Percentiles rank a stretch among this genome's conserved stretches.
Evolutionary conservation across 495 filamentous ascomycete genomes (phyloP).

Genomic region (Aspergillus haitiensis): DNA sequence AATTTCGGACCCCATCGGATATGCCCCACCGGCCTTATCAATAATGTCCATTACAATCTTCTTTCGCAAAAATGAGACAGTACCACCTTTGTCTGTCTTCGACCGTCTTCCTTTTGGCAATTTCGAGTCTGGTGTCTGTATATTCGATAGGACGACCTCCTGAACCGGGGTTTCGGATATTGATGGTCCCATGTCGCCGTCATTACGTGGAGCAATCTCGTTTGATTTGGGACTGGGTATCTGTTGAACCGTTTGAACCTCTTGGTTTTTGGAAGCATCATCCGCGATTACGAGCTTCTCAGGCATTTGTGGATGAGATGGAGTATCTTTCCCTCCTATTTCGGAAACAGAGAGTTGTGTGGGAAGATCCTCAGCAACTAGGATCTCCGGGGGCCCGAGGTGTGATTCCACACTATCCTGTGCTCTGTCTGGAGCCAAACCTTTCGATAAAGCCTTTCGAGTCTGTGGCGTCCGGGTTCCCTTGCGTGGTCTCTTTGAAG

Average conservation of each 20-base stretch:
- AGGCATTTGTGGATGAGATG: too few species aligned
- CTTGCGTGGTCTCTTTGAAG: slow-evolving; percentile 5
- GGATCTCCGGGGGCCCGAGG: too few species aligned
- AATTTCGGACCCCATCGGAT: slow-evolving; percentile 70
- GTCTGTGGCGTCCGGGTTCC: not conserved
- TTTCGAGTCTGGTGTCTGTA: slow-evolving; percentile 5
- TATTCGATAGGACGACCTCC: not conserved
- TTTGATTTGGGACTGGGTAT: too few species aligned
- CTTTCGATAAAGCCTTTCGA: not conserved
- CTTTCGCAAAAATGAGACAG: slow-evolving; percentile 49
- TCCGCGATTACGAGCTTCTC: not conserved
- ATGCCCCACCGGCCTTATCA: slow-evolving; percentile 67
- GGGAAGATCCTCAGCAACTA: too few species aligned
- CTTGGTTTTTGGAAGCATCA: not conserved
- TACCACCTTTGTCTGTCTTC: slow-evolving; percentile 41
- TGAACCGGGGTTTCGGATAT: not conserved
- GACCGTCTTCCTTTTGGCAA: not conserved
- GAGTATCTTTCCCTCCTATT: too few species aligned
- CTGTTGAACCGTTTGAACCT: too few species aligned
- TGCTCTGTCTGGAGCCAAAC: not conserved
- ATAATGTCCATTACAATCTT: slow-evolving; percentile 71
- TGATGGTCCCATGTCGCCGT: not conserved
- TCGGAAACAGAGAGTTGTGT: too few species aligned
- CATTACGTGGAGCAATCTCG: too few species aligned
- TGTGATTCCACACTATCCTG: too few species aligned